These are phyloP conservation scores for Graphilbum fragrans DNA, from an alignment of 2,329 filamentous ascomycete species.

Conservation along the genomic window DNA sequence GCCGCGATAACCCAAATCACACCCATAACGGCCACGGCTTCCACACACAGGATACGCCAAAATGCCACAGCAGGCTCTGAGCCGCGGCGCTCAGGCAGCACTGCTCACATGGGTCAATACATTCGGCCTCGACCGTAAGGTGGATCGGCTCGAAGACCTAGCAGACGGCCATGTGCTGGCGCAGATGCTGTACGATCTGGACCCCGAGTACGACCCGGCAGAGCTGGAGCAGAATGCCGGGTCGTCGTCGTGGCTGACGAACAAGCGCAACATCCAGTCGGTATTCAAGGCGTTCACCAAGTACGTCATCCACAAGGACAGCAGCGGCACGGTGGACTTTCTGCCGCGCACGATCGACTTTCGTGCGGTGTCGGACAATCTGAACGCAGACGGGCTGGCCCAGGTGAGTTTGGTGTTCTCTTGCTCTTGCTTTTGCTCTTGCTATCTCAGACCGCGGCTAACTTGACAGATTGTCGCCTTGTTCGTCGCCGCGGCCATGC, in stretches of 20 bases:
- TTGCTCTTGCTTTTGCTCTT: background rate
- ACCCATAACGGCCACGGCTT: no score
- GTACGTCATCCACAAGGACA: slow-evolving; percentile 31
- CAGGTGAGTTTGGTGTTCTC: slow-evolving; percentile 1
- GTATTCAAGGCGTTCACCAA: slow-evolving; percentile 82
- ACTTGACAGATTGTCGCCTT: slow-evolving; percentile 8
- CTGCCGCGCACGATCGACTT: slow-evolving; percentile 12
- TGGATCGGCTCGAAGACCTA: slow-evolving; percentile 37
- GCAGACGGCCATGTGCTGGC: slow-evolving; percentile 42
- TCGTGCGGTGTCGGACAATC: slow-evolving; percentile 11
- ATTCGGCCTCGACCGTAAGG: slow-evolving; percentile 30
- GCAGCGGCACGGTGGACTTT: slow-evolving; percentile 10
- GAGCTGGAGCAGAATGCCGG: slow-evolving; percentile 36
- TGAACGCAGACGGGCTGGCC: slow-evolving; percentile 10
- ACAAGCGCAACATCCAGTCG: slow-evolving; percentile 84
- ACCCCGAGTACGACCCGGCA: slow-evolving; percentile 41
- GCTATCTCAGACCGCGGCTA: no score
- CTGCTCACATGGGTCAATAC: slow-evolving; percentile 44
- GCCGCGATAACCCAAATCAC: no score
- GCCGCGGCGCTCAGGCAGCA: slow-evolving; percentile 34
- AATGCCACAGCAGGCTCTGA: slow-evolving; percentile 20
- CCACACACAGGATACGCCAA: no score
- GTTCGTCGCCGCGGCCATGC: slow-evolving; percentile 27
- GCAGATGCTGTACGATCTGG: slow-evolving; percentile 44
- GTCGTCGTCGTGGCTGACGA: slow-evolving; percentile 38